Base-by-base conservation (phyloP, 805 yeast species). In the Saccharomyces kudriavzevii region DNA sequence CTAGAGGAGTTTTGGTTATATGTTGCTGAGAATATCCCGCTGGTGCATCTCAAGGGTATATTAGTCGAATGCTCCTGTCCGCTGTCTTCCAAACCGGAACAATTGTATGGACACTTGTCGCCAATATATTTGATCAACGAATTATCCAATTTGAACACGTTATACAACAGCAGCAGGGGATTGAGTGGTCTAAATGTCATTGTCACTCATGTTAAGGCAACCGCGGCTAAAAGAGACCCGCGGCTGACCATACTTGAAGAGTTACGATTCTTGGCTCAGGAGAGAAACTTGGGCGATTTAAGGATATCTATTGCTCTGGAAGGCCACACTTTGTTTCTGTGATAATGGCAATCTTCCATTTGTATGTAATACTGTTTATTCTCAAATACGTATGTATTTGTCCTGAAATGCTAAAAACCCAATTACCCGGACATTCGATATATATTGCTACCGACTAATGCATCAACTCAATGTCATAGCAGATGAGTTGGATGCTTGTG, bases 81-180 rank as follows among this genome's bases (percentile, higher is more conserved):
- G 1, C 74, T 75, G 56, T 69, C 72, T 10, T 75, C 78, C 0
- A 71, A 74, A 1, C 68, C 72, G 9, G 74, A 75, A 5, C 77
- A 80, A 2, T 62, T 89, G 26, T 90, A 81, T 65, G 97, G 97
- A 1, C 97, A 90, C 69, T 64, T 90, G 69, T 83, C 86, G 11
- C 96, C 97, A 3, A 60, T 67, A 2, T 77, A 78, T 58, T 67
- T 90, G 28, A 75, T 87, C 11, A 63, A 70, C 5, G 96, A 89
- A 62, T 70, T 91, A 14, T 52, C 56, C 3, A 52, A 28, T 2
- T 59, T 77, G 14, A 55, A 55, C 11, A 52, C 59, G n/a, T 77
- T 80, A 2, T 70, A 83, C 40, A 55, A 64, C 27, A 76, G 72
- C 1, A 40, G 46, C 22, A 63, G 82, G 13, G 72, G 77, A 47